Base-by-base conservation (phyloP, 169 alveolate genomes). In the Eimeria tenella region DNA sequence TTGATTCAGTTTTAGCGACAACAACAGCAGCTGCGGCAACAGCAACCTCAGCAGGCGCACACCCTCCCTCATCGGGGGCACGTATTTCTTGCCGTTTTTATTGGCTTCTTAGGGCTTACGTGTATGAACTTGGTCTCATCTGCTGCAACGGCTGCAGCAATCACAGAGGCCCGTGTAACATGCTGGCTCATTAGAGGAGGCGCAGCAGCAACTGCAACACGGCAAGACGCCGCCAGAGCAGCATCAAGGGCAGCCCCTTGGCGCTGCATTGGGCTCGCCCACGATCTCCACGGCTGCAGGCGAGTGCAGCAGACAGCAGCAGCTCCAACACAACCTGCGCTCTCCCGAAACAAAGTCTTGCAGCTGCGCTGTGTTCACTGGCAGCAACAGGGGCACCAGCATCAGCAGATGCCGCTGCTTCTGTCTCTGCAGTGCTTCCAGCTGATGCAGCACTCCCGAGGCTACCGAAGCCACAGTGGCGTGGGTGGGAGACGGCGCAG, bases 401-500 rank as follows among this genome's bases (percentile, higher is more conserved):
- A 70, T 50, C 81, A 70, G 81, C 81, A 70, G 81, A 70, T 75
- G 65, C 86, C 49, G 65, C 86, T 75, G 86, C 86, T 75, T 55
- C 63, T 55, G 62, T 75, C 62, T 70, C 65, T 70, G 42, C 65
- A 17, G 62, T 9, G 86, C n/a, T 52, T 15, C 23, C 86, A 3
- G 86, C 86, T 75, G 53, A 75, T 75, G 86, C 86, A 75, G 86
- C 65, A 52, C 86, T 75, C 86, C 63, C 63, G 86, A 19, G 49
- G 63, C 86, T 25, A 75, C 86, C 65, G 11, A 55, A 75, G 86
- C 86, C 86, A 10, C 65, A 75, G 3, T 25, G 86, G 86, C 86
- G 6, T 50, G 58, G 65, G 86, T 4, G 86, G 86, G 42, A 42
- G 65, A 60, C 86, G n/a, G 65, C 65, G 42, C 86, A 75, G 86